These are phyloP conservation scores for Capronia americana DNA, from an alignment of 2,329 filamentous ascomycete species.

Conservation along the genomic window DNA sequence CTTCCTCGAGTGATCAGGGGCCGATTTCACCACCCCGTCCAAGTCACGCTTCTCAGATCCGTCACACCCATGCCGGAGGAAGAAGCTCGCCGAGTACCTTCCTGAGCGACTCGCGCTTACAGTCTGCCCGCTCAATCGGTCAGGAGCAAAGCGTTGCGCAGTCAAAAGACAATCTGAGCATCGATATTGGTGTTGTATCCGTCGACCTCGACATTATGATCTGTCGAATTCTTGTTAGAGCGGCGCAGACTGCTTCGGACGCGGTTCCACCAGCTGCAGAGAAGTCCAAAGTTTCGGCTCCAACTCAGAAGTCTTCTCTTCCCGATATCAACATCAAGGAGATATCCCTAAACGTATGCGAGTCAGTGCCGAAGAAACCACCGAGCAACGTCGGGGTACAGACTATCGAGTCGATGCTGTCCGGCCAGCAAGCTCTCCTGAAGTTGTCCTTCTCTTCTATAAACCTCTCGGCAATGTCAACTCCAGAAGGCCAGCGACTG, in stretches of 20 bases:
- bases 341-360: slow-evolving; percentile 29
- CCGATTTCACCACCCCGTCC: slow-evolving; percentile 3
- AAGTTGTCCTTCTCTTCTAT: slow-evolving; percentile 27
- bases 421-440: slow-evolving; percentile 27
- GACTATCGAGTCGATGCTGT: slow-evolving; percentile 25
- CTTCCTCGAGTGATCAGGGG: slow-evolving; percentile 1
- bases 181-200: slow-evolving; percentile 29
- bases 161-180: slow-evolving; percentile 14
- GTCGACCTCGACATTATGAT: slow-evolving; percentile 35
- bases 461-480: slow-evolving; percentile 10
- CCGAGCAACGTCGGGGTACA: slow-evolving; percentile 28
- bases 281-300: slow-evolving; percentile 7
- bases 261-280: slow-evolving; percentile 17
- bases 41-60: slow-evolving; percentile 7
- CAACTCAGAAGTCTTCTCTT: not conserved
- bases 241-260: slow-evolving; percentile 24
- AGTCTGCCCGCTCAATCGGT: not conserved
- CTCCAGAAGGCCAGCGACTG: slow-evolving; percentile 21
- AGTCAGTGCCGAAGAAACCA: slow-evolving; percentile 28
- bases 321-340: slow-evolving; percentile 21
- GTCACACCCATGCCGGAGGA: slow-evolving; percentile 12
- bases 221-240: slow-evolving; percentile 30
- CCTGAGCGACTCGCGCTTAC: slow-evolving; percentile 26
- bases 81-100: slow-evolving; percentile 27
- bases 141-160: slow-evolving; percentile 6